Evolutionary conservation across 2,329 filamentous ascomycete genomes (phyloP).

Genomic region (Phialophora verrucosa): DNA sequence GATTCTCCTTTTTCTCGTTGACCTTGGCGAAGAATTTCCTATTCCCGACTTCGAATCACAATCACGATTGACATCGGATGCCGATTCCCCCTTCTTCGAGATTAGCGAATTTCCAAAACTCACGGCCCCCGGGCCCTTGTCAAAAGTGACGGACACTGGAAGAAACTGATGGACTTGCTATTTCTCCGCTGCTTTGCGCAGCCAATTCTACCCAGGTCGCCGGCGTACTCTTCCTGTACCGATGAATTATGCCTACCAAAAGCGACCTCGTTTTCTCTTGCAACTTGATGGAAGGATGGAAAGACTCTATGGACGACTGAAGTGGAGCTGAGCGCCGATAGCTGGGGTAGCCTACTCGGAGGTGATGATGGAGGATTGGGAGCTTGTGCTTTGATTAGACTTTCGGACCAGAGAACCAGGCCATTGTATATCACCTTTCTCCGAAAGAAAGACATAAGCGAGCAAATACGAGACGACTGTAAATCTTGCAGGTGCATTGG

Average conservation of each 20-base stretch:
- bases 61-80: background rate
- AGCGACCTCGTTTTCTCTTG: conserved; percentile 15
- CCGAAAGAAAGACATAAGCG: conserved; percentile 21
- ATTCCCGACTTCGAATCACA: conserved; percentile 5
- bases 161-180: conserved; percentile 6
- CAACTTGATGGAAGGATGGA: conserved; percentile 8
- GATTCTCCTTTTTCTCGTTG: conserved; percentile 8
- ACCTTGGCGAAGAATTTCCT: conserved; percentile 12
- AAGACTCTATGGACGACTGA: conserved; percentile 2
- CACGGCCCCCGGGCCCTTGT: background rate
- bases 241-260: conserved; percentile 13
- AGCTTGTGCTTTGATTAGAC: conserved; percentile 16
- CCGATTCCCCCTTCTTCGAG: conserved; percentile 5
- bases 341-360: conserved; percentile 3
- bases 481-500: conserved; percentile 13
- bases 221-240: conserved; percentile 17
- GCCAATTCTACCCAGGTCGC: conserved; percentile 10
- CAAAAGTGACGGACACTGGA: background rate
- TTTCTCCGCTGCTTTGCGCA: conserved; percentile 18
- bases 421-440: conserved; percentile 20
- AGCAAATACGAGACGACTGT: conserved; percentile 16
- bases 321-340: background rate
- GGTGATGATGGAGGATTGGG: conserved; percentile 14
- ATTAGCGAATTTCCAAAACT: background rate
- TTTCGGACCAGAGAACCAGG: conserved; percentile 14